Evolutionary conservation across 106 monocot species (phyloP).

Genomic region (Dactylorhiza incarnata): DNA sequence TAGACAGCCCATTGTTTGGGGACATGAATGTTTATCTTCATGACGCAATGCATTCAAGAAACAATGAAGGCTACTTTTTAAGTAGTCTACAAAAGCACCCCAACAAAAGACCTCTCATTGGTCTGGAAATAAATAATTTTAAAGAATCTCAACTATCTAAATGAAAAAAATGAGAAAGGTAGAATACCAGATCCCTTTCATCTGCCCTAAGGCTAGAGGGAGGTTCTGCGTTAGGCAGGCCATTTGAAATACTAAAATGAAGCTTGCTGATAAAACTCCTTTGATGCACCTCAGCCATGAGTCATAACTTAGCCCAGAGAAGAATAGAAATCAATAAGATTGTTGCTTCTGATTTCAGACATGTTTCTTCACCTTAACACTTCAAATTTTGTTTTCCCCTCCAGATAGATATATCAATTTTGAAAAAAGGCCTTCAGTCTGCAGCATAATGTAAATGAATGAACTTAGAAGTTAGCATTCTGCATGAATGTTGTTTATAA

Average conservation of each 20-base stretch:
- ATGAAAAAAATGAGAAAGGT: background rate
- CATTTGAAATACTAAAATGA: slow-evolving; percentile 51
- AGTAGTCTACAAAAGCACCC: background rate
- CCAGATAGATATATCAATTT: background rate
- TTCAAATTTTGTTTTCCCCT: background rate
- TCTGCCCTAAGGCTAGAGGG: slow-evolving; percentile 31
- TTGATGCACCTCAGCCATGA: background rate
- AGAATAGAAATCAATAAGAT: background rate
- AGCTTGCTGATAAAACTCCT: slow-evolving; percentile 69
- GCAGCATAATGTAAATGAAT: slow-evolving; percentile 5
- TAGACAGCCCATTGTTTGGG: background rate
- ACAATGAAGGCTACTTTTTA: background rate
- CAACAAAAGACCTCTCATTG: background rate
- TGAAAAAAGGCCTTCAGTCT: background rate
- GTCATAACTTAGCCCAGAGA: background rate
- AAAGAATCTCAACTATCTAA: background rate
- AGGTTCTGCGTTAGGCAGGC: slow-evolving; percentile 60
- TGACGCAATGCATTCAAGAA: background rate
- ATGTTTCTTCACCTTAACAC: background rate
- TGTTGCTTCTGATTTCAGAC: background rate
- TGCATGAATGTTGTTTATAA: background rate
- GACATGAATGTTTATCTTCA: background rate
- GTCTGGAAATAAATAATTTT: background rate
- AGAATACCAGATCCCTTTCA: slow-evolving; percentile 67
- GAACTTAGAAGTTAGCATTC: background rate